Percentiles rank a stretch among this genome's conserved stretches.
phyloP scores from a whole-genome alignment of 1,284 basidiomycete genomes.

The Papiliotrema flavescens region DNA sequence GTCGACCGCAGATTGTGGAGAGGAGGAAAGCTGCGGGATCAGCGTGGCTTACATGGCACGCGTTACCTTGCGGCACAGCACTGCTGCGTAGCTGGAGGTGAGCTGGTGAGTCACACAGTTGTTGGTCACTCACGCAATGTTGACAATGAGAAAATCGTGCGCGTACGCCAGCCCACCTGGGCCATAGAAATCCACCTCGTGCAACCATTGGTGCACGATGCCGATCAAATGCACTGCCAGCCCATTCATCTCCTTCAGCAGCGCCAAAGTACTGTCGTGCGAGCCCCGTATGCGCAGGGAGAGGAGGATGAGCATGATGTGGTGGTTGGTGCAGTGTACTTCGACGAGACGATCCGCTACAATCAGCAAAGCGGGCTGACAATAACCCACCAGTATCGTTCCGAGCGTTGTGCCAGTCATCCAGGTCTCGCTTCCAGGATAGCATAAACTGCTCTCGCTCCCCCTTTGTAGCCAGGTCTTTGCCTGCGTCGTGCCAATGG shows the following conservation, averaged over 20 bases:
- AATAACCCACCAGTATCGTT: not conserved
- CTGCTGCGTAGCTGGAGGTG: not conserved
- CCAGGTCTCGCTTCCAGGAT: not conserved
- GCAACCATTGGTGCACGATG: not conserved
- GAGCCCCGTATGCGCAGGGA: not conserved
- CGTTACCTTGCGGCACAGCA: not conserved
- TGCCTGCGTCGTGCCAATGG: not conserved
- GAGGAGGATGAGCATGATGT: slow-evolving; percentile 3
- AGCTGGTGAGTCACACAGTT: not conserved
- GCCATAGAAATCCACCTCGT: not conserved
- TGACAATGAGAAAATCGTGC: slow-evolving; percentile 4
- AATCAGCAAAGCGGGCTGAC: not conserved
- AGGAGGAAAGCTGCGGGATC: not conserved
- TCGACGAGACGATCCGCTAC: not conserved
- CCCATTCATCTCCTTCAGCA: not conserved
- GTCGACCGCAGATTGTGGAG: not conserved
- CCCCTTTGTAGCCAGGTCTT: not conserved
- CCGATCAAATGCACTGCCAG: not conserved
- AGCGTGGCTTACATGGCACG: not conserved
- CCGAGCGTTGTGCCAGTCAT: not conserved
- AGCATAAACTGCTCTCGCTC: not conserved
- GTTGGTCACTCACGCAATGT: not conserved
- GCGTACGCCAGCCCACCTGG: slow-evolving; percentile 1
- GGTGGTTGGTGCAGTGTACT: not conserved
- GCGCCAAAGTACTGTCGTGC: not conserved